Percentiles rank a stretch among this genome's conserved stretches.
Evolutionary conservation across 1,284 basidiomycete species (phyloP).

Genomic region (Mycena citricolor): DNA sequence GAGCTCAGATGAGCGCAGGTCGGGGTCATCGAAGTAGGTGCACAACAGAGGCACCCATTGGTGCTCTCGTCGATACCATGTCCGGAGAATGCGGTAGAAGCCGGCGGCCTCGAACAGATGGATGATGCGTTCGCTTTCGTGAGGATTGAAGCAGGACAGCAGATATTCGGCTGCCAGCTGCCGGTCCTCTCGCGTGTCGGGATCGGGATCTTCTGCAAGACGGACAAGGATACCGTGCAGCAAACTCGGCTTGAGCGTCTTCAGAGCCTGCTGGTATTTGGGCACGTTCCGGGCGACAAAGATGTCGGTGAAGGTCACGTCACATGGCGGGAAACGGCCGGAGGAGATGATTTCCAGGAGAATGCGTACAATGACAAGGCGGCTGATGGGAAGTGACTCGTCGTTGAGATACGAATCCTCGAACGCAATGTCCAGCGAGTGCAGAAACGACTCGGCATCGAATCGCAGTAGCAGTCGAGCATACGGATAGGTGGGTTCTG

Average conservation of each 20-base stretch:
- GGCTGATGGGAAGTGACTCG: slow-evolving; percentile 61
- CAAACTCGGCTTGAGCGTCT: slow-evolving; percentile 58
- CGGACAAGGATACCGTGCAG: slow-evolving; percentile 78
- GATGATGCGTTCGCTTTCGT: slow-evolving; percentile 70
- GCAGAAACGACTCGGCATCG: slow-evolving; percentile 93
- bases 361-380: slow-evolving; percentile 84
- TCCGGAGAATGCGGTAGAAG: slow-evolving; percentile 88
- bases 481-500: slow-evolving; percentile 87
- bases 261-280: slow-evolving; percentile 92
- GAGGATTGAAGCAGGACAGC: slow-evolving; percentile 88
- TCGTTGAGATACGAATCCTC: slow-evolving; percentile 93
- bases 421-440: slow-evolving; percentile 92
- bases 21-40: slow-evolving; percentile 77
- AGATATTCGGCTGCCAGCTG: slow-evolving; percentile 95
- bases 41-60: slow-evolving; percentile 76
- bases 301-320: slow-evolving; percentile 86
- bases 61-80: slow-evolving; percentile 74
- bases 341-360: slow-evolving; percentile 78
- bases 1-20: slow-evolving; percentile 58
- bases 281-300: slow-evolving; percentile 96
- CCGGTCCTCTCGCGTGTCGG: slow-evolving; percentile 84
- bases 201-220: slow-evolving; percentile 73
- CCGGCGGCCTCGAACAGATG: slow-evolving; percentile 77
- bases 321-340: slow-evolving; percentile 55
- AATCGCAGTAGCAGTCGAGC: slow-evolving; percentile 82